Percentiles rank a stretch among this genome's conserved stretches.
phyloP scores from a whole-genome alignment of 1,284 basidiomycete species.

The Exsudoporus floridanus region DNA sequence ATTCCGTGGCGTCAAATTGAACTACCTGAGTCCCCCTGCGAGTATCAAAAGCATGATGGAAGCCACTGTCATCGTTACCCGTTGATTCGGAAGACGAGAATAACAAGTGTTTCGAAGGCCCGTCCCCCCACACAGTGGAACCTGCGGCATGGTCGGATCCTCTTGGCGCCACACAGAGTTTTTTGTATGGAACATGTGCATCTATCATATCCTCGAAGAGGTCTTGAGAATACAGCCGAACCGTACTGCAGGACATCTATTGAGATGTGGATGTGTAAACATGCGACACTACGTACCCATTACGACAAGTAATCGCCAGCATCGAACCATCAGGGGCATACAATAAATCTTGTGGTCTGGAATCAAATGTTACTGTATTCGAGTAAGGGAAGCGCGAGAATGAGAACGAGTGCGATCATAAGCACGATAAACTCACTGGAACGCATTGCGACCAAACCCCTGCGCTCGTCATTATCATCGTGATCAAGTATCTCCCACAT shows the following conservation, averaged over 20 bases:
- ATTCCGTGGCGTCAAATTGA: conserved; percentile 46
- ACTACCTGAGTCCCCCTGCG: conserved; percentile 27
- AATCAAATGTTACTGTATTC: conserved; percentile 27
- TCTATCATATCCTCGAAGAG: conserved; percentile 29
- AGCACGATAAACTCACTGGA: conserved; percentile 14
- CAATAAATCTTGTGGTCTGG: conserved; percentile 32
- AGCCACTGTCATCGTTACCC: conserved; percentile 36
- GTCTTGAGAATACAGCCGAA: conserved; percentile 20
- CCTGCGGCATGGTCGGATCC: conserved; percentile 40
- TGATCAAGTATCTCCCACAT: conserved; percentile 31
- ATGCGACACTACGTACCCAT: conserved; percentile 31
- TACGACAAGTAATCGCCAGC: conserved; percentile 34
- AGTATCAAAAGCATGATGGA: conserved; percentile 54
- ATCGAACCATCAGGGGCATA: conserved; percentile 24
- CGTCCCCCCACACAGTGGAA: conserved; percentile 54
- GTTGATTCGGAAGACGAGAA: conserved; percentile 60
- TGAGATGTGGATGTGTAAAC: neutral
- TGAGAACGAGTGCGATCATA: neutral
- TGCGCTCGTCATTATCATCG: conserved; percentile 9
- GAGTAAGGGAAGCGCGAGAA: neutral
- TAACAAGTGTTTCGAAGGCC: conserved; percentile 39
- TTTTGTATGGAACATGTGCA: neutral
- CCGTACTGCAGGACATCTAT: conserved; percentile 14
- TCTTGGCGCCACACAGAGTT: conserved; percentile 23
- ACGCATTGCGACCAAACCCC: conserved; percentile 13